Conservation (phyloP, 1,139 yeast species). For the Geotrichum candidum region DNA sequence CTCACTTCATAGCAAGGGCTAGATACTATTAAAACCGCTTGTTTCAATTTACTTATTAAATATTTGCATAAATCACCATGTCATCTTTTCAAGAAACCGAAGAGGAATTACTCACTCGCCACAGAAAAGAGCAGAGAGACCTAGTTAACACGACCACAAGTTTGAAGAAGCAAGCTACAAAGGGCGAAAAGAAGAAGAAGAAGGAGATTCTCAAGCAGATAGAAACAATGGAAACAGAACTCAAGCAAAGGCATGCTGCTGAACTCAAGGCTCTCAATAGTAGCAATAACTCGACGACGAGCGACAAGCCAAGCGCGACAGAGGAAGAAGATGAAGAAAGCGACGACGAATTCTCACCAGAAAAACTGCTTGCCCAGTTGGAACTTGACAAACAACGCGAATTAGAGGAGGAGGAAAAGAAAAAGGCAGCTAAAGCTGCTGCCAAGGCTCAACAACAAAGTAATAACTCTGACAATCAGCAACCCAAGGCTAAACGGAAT, state of each 20-base stretch:
- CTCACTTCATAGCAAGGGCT: not conserved
- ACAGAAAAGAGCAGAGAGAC: slow-evolving; percentile 63
- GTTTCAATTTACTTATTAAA: not conserved
- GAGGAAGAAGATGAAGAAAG: slow-evolving; percentile 29
- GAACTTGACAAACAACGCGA: slow-evolving; percentile 34
- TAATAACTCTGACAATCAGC: not conserved
- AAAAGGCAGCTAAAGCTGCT: slow-evolving; percentile 4
- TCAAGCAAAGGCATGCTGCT: slow-evolving; percentile 47
- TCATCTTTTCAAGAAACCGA: slow-evolving; percentile 32
- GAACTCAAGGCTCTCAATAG: slow-evolving; percentile 39
- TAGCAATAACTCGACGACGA: not conserved
- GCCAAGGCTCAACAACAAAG: not conserved
- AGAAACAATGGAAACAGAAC: slow-evolving; percentile 49
- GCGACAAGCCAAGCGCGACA: slow-evolving; percentile 15
- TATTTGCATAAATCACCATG: not conserved
- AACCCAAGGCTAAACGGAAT: slow-evolving; percentile 47
- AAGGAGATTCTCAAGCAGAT: slow-evolving; percentile 50
- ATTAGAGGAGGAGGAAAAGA: slow-evolving; percentile 15
- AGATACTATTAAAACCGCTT: not conserved
- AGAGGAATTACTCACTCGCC: slow-evolving; percentile 57
- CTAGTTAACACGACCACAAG: slow-evolving; percentile 62
- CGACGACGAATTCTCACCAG: slow-evolving; percentile 56
- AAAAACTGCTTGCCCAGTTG: slow-evolving; percentile 53
- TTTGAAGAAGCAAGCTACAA: slow-evolving; percentile 76
- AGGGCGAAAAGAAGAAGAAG: slow-evolving; percentile 61